A percentile compares a stretch with the other conserved stretches of the same genome.
phyloP scores from a whole-genome alignment of 2,329 filamentous ascomycete genomes.

The Exophiala phaeomuriformis region DNA sequence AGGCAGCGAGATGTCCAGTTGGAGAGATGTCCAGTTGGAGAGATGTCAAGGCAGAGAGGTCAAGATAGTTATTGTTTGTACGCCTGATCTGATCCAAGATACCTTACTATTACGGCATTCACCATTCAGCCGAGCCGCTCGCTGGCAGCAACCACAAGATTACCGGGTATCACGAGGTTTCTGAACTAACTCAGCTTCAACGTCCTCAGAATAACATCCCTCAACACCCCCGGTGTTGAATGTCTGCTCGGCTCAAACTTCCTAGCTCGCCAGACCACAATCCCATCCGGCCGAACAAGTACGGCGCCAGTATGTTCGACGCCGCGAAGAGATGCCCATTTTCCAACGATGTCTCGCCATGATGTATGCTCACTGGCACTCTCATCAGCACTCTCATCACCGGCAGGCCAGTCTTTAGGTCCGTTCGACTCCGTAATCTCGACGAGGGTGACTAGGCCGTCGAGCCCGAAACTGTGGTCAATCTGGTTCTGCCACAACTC shows the following conservation, averaged over 20 bases:
- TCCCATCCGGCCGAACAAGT: conserved; percentile 31
- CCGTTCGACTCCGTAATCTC: conserved; percentile 1
- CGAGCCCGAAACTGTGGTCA: background rate
- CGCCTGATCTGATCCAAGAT: too few species aligned
- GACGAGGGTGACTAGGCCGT: conserved; percentile 1
- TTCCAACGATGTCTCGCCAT: conserved; percentile 21
- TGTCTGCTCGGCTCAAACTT: background rate
- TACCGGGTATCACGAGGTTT: background rate
- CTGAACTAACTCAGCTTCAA: background rate
- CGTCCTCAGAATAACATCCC: background rate
- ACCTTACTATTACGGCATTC: too few species aligned
- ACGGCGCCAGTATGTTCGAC: conserved; percentile 26
- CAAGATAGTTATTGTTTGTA: too few species aligned
- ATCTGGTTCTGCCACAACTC: conserved; percentile 1
- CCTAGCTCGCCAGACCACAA: conserved; percentile 28
- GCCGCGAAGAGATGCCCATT: conserved; percentile 22
- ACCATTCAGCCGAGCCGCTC: too few species aligned
- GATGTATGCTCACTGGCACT: background rate
- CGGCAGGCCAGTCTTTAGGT: too few species aligned
- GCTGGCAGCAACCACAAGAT: background rate
- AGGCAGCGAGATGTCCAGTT: too few species aligned
- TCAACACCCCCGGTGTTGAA: background rate
- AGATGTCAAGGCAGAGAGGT: too few species aligned
- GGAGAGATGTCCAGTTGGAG: too few species aligned
- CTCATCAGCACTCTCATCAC: too few species aligned